Evolutionary conservation across 495 filamentous ascomycete genomes (phyloP).

Genomic region (Trichoderma reesei): DNA sequence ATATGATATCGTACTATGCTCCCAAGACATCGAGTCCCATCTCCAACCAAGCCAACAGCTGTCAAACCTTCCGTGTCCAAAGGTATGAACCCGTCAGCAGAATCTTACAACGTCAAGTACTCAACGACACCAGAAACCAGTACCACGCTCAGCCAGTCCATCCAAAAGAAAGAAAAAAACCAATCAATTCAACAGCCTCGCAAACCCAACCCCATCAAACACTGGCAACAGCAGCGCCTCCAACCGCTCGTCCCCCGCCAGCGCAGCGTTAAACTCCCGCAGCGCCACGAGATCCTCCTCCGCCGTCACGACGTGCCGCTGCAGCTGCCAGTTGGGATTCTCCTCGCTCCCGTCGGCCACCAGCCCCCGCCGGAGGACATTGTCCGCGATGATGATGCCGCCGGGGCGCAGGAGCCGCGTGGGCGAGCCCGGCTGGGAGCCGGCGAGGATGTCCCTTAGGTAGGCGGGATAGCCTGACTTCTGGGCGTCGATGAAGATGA

Average conservation of each 20-base stretch:
- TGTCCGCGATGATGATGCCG: slow-evolving; percentile 29
- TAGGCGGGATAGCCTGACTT: slow-evolving; percentile 28
- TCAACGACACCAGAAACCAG: too few species aligned
- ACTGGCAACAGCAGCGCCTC: slow-evolving; percentile 27
- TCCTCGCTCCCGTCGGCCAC: slow-evolving; percentile 22
- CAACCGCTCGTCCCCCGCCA: slow-evolving; percentile 17
- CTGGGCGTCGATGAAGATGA: slow-evolving; percentile 33
- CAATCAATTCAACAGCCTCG: slow-evolving; percentile 22
- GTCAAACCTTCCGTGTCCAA: too few species aligned
- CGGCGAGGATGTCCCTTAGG: slow-evolving; percentile 19
- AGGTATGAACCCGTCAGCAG: too few species aligned
- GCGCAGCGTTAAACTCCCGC: slow-evolving; percentile 22
- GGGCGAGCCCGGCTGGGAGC: slow-evolving; percentile 19
- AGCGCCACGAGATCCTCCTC: slow-evolving; percentile 18
- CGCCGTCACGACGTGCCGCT: slow-evolving; percentile 11
- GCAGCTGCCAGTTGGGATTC: slow-evolving; percentile 18
- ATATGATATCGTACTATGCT: too few species aligned
- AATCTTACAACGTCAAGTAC: too few species aligned
- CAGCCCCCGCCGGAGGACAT: slow-evolving; percentile 26
- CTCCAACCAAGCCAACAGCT: too few species aligned
- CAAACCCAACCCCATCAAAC: slow-evolving; percentile 25
- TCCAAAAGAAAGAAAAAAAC: background rate
- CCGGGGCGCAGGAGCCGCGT: slow-evolving; percentile 23
- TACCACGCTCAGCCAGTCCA: background rate
- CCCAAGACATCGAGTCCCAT: too few species aligned